Conservation (phyloP, 331 rosid species). For the Quercus tomentella region DNA sequence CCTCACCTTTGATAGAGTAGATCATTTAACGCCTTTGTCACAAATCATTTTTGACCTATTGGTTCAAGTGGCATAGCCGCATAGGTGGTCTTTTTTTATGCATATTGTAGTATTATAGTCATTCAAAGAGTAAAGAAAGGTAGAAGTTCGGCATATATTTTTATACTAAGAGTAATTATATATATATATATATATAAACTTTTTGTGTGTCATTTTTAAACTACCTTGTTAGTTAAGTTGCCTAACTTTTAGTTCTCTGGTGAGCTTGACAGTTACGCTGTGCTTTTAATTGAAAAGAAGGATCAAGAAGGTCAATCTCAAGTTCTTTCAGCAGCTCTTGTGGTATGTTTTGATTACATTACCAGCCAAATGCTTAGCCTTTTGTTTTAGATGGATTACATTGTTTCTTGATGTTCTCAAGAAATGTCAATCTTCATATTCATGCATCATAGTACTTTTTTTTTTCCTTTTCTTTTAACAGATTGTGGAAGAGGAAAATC, state of each 20-base stretch:
- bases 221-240: background rate
- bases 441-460: background rate
- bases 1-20: background rate
- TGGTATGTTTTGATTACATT: conserved; percentile 41
- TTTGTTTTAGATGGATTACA: background rate
- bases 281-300: conserved; percentile 67
- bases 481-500: conserved; percentile 68
- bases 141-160: background rate
- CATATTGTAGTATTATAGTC: background rate
- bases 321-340: conserved; percentile 87
- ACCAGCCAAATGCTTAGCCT: background rate
- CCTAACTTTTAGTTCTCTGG: conserved; percentile 18
- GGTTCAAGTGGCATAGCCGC: background rate
- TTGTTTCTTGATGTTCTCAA: background rate
- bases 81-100: too few relatives aligned
- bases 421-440: background rate
- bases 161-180: too few relatives aligned
- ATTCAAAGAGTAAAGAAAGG: background rate
- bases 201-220: too few relatives aligned
- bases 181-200: too few relatives aligned
- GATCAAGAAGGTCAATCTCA: conserved; percentile 90
- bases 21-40: background rate
- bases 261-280: conserved; percentile 65
- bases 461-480: conserved; percentile 12
- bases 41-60: background rate